Conservation (phyloP, 1,284 basidiomycete species). For the Heterobasidion occidentale region DNA sequence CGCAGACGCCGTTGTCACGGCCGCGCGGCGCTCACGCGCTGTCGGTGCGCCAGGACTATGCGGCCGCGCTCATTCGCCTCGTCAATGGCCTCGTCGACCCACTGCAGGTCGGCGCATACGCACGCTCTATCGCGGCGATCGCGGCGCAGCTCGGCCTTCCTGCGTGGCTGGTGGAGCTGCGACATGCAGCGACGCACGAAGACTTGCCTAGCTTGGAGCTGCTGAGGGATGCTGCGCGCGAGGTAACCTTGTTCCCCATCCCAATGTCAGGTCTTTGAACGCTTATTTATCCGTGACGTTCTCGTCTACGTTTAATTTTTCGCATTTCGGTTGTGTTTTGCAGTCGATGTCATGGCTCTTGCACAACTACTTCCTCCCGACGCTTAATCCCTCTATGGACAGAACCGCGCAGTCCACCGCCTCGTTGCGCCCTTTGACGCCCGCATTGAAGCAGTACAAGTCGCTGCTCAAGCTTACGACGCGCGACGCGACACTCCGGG, state of each 20-base stretch:
- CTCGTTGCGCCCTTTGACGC: conserved; percentile 41
- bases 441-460: conserved; percentile 67
- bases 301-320: no score
- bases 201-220: conserved; percentile 84
- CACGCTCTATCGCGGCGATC: conserved; percentile 85
- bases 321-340: no score
- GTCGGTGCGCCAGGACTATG: conserved; percentile 58
- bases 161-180: conserved; percentile 85
- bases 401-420: conserved; percentile 13
- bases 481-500: conserved; percentile 53
- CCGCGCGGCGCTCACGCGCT: conserved; percentile 15
- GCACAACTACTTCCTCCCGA: conserved; percentile 73
- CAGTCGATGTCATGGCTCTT: conserved; percentile 77
- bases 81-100: conserved; percentile 96
- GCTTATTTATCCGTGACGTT: not conserved
- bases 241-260: conserved; percentile 36
- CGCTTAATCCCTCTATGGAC: conserved; percentile 49
- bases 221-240: conserved; percentile 67
- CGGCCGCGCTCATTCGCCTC: conserved; percentile 77
- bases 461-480: conserved; percentile 48
- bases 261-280: not conserved
- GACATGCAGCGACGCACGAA: conserved; percentile 95
- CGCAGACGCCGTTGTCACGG: conserved; percentile 14
- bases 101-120: conserved; percentile 81
- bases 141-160: conserved; percentile 85